Percentiles rank a stretch among this genome's conserved stretches.
phyloP scores from a whole-genome alignment of 2,329 filamentous ascomycete species.

The Xylaria sp. region DNA sequence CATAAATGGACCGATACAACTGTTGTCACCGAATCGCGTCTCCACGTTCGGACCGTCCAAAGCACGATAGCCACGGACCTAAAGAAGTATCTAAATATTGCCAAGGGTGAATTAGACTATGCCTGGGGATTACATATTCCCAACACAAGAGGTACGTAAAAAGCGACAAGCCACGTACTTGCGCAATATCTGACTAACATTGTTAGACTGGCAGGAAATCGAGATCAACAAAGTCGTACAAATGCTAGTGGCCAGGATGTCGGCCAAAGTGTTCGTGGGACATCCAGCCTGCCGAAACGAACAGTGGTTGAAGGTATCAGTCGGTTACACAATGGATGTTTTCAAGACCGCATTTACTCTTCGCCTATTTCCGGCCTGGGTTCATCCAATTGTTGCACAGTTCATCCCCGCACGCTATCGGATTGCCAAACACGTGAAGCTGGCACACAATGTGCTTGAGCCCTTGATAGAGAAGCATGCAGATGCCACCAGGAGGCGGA shows the following conservation, averaged over 20 bases:
- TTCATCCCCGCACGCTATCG: conserved; percentile 42
- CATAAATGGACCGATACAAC: conserved; percentile 27
- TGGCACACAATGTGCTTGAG: conserved; percentile 8
- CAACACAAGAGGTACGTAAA: conserved; percentile 4
- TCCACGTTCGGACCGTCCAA: conserved; percentile 28
- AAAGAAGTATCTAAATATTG: conserved; percentile 13
- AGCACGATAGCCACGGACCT: conserved; percentile 24
- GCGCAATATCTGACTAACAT: not conserved
- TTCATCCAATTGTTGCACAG: conserved; percentile 52
- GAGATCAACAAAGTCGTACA: conserved; percentile 26
- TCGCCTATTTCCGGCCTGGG: conserved; percentile 34
- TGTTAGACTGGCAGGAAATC: conserved; percentile 31
- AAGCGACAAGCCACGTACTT: too few relatives aligned
- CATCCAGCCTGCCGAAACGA: conserved; percentile 31
- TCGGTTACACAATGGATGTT: conserved; percentile 32
- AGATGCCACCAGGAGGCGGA: conserved; percentile 6
- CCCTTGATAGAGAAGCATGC: conserved; percentile 21
- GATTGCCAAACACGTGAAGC: not conserved
- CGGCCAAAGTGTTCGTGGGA: conserved; percentile 35
- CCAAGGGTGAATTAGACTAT: conserved; percentile 25
- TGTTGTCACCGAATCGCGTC: conserved; percentile 21
- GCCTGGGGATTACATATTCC: conserved; percentile 25
- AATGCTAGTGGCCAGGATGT: conserved; percentile 32
- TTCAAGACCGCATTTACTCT: conserved; percentile 32
- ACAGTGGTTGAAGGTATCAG: conserved; percentile 16